Evolutionary conservation across 345 rosid species (phyloP).

Genomic region (Fremontodendron californicum): DNA sequence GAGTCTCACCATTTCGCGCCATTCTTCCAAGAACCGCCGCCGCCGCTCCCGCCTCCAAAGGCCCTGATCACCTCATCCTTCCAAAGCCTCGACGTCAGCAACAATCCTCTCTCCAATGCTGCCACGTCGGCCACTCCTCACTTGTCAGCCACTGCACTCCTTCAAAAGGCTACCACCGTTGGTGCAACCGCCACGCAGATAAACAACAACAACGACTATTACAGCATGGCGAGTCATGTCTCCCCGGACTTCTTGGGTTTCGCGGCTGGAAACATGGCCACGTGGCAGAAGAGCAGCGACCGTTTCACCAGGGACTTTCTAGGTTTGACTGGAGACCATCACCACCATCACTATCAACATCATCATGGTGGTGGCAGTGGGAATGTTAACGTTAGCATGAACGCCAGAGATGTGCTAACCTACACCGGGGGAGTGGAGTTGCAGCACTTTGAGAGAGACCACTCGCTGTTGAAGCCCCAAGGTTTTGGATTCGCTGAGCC

Average conservation of each 20-base stretch:
- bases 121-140: conserved; percentile 34
- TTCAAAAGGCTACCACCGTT: conserved; percentile 72
- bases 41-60: conserved; percentile 9
- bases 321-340: conserved; percentile 47
- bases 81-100: conserved; percentile 29
- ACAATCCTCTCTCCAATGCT: conserved; percentile 19
- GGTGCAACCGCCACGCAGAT: conserved; percentile 32
- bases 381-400: conserved; percentile 40
- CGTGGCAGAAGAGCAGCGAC: conserved; percentile 60
- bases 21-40: conserved; percentile 28
- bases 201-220: neutral
- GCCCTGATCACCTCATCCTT: conserved; percentile 25
- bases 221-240: conserved; percentile 15
- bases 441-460: conserved; percentile 46
- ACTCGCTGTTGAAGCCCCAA: conserved; percentile 40
- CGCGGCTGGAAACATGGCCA: conserved; percentile 30
- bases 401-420: conserved; percentile 38
- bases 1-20: conserved; percentile 30
- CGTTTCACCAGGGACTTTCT: conserved; percentile 75
- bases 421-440: conserved; percentile 48
- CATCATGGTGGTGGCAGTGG: neutral
- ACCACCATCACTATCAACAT: neutral
- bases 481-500: conserved; percentile 46
- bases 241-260: conserved; percentile 34
- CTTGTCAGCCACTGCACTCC: conserved; percentile 90